Evolutionary conservation across 2,329 filamentous ascomycete genomes (phyloP), one percentile per base, ranked within the genome.

Genomic region (Penicillium sp.): DNA sequence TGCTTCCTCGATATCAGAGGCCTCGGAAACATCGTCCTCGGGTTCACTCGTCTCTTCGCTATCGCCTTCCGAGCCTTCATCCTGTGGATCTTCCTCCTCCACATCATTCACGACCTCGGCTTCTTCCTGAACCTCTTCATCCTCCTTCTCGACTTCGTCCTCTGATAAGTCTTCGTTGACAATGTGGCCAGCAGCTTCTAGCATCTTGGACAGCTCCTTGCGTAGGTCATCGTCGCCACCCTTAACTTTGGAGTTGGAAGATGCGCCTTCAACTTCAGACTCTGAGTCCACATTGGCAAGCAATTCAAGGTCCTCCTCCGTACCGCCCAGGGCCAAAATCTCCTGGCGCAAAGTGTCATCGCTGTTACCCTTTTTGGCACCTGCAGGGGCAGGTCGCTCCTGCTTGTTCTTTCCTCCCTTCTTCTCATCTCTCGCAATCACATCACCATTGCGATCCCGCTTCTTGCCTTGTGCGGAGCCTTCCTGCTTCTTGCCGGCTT

Each of bases 251-350:
- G 37, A 61, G 54, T 68, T 73, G 2, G 68, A 64, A 35, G 65
- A 65, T 1, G 68, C 63, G 49, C 68, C 77, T 67, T 82, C 81
- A 14, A 80, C 69, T 65, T 83, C 81, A 14, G 79, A 80, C 48
- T 80, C 80, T 0, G 81, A 82, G 48, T 77, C 74, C 22, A 78
- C 71, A 55, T 72, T 78, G 25, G 75, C 79, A 60, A 83, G 68
- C 26, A 83, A 68, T 51, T 81, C 76, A 58, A 81, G 71, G 64
- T 83, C 80, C 55, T 83, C 81, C 65, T 81, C 74, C n/a, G 77
- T 81, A 52, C 81, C 81, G 35, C 81, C 81, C 55, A 83, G 75
- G 5, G 76, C 76, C 61, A 80, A 61, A 62, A 83, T 79, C 62
- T 82, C 80, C 60, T 77, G 72, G 52, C 76, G 72, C 42, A 82